Evolutionary conservation across 2,329 filamentous ascomycete species (phyloP), one percentile per base, ranked within the genome.

Genomic region (Ophiosphaerella narmari): DNA sequence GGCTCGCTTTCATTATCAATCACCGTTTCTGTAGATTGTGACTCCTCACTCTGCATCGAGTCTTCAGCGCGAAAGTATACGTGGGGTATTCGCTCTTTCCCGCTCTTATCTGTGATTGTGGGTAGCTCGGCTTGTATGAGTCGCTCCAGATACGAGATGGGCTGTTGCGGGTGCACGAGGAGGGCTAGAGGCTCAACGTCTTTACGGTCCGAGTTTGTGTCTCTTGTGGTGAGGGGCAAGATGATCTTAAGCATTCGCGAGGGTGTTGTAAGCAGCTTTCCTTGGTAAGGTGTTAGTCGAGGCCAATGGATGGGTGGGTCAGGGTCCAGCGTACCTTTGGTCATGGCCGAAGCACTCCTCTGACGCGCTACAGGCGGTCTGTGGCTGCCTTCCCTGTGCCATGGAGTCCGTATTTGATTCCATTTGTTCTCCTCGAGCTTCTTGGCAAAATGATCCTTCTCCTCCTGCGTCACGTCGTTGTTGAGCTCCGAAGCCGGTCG

Each of bases 101-200:
- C 83, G 40, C 85, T 74, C 48, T 82, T 82, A 1, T 76, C 78
- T 32, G 82, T 77, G 12, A 93, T 78, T 0, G 84, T 83, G 0
- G 90, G 89, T 0, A 96, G 79, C 72, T 96, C 92, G 45, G 90
- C 88, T 67, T 96, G 92, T 39, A 97, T 92, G 3, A 97, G 78
- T 7, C 90, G 85, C 71, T 96, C 90, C 36, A 96, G 85, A 70
- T 96, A 96, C 7, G 90, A 96, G 3, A 97, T 80, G 0, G 92
- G 92, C 67, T 97, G 92, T 55, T 95, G 90, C 0, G 92, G 91
- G 62, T 96, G 92, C 0, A 96, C 82, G 2, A 96, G 83, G 0
- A 96, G 81, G 1, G 91, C 91, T 11, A 96, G 79, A 0, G 91
- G 91, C 61, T 95, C 89, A n/a, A 93, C 85, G 40, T 86, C 82